A percentile compares a stretch with the other conserved stretches of the same genome.
Evolutionary conservation across 2,329 filamentous ascomycete genomes (phyloP).

Genomic region (Cordyceps farinosa): DNA sequence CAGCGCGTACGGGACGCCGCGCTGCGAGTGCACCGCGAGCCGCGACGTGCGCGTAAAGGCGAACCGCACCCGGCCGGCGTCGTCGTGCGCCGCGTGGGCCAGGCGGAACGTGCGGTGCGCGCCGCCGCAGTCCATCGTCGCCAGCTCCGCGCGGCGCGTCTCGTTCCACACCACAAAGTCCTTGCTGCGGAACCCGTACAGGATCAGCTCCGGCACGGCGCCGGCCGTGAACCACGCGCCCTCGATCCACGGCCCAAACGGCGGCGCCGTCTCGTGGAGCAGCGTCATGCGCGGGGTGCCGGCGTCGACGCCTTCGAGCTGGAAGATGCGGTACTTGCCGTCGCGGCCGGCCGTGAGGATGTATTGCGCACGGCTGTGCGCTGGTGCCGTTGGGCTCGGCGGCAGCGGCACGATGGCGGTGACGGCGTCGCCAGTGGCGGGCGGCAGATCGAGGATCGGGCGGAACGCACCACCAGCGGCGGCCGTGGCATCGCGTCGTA

Average conservation of each 20-base stretch:
- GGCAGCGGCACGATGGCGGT: constrained; percentile 58
- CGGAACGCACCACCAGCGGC: constrained; percentile 24
- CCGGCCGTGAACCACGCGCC: constrained; percentile 56
- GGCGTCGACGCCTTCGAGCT: constrained; percentile 29
- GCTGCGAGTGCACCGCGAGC: constrained; percentile 46
- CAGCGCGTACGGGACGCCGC: constrained; percentile 37
- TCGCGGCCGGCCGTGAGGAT: constrained; percentile 74
- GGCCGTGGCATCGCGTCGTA: constrained; percentile 24
- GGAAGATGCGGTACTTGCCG: constrained; percentile 67
- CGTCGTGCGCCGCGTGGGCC: constrained; percentile 22
- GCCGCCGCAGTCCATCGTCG: constrained; percentile 76
- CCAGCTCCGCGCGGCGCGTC: constrained; percentile 63
- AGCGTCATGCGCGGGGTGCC: constrained; percentile 37
- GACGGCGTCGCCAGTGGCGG: constrained; percentile 58
- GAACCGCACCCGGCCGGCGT: constrained; percentile 45
- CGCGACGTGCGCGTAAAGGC: constrained; percentile 70
- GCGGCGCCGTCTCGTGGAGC: constrained; percentile 64
- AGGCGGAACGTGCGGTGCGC: constrained; percentile 73
- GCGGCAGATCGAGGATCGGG: constrained; percentile 33
- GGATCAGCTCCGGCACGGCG: constrained; percentile 52
- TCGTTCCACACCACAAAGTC: constrained; percentile 81
- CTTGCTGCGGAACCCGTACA: constrained; percentile 79
- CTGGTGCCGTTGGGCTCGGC: constrained; percentile 19
- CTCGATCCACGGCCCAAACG: constrained; percentile 74
- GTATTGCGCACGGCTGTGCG: constrained; percentile 28